Evolutionary conservation across 371 early-diverging fungal species (phyloP), one percentile per base, ranked within the genome.

Genomic region (Massospora cicadina): DNA sequence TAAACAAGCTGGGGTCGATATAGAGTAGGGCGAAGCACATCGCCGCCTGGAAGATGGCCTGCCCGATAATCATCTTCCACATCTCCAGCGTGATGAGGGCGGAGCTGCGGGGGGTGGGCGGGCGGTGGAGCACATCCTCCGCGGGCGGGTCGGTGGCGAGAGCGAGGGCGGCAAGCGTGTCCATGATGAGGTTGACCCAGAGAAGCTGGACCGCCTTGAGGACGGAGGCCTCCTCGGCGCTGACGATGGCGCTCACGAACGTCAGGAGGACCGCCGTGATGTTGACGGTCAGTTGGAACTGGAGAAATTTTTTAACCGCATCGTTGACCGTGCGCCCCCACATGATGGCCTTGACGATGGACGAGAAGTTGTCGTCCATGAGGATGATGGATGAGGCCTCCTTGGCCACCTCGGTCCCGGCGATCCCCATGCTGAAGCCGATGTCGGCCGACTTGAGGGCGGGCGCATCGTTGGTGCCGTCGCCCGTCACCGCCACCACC

Each of bases 11-110:
- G 53, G 63, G 25, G 43, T 79, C 80, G 2, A 74, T 73, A 63
- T 81, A 83, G 2, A 82, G 67, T 17, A 87, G 66, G 2, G 74
- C 66, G 31, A 83, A 71, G 12, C 77, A 79, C 7, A 81, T 71
- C n/a, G 75, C 58, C 3, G 87, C 65, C 74, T 96, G 95, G 83
- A 87, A 92, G 2, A 88, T 66, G 1, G 90, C 86, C 75, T 91
- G 90, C 28, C 86, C 87, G 28, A 89, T 59, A 66, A 97, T 95
- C 88, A 90, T 90, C 69, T 86, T 86, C 84, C 86, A 84, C 90
- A 89, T 88, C 23, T 74, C 70, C 23, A 65, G 61, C n/a, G 77
- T 75, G 65, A 89, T 81, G 60, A 89, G 67, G 0, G 84, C 83
- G 3, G 79, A 77, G 10, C 73, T 77, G 31, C 77, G 76, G 23